phyloP scores from a whole-genome alignment of 441 rosid genomes.

The Gossypium trilobum region DNA sequence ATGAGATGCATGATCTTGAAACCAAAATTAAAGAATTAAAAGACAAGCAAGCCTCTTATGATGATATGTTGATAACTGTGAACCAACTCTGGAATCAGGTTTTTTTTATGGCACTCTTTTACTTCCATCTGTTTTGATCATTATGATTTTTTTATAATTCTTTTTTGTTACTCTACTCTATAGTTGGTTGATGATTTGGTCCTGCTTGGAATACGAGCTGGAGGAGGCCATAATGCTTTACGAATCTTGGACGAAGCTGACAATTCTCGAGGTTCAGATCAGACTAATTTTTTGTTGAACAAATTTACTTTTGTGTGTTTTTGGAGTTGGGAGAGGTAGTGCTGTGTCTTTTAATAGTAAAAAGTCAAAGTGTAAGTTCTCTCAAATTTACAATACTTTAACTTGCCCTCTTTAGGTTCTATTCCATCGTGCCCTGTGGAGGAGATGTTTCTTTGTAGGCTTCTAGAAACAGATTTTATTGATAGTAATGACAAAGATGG shows the following conservation, averaged over 20 bases:
- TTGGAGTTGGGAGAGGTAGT: conserved; percentile 6
- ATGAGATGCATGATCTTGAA: conserved; percentile 59
- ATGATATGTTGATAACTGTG: conserved; percentile 45
- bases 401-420: conserved; percentile 42
- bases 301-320: background rate
- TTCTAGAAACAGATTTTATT: conserved; percentile 51
- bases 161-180: conserved; percentile 11
- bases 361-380: background rate
- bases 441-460: conserved; percentile 77
- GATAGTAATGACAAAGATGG: conserved; percentile 32
- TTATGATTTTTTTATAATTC: background rate
- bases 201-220: conserved; percentile 66
- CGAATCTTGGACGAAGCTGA: conserved; percentile 37
- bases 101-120: background rate
- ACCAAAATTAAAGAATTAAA: conserved; percentile 43
- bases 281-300: conserved; percentile 12
- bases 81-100: conserved; percentile 87
- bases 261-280: conserved; percentile 39
- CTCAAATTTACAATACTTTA: background rate
- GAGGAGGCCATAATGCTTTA: conserved; percentile 40
- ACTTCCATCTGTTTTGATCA: background rate
- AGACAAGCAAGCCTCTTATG: conserved; percentile 53
- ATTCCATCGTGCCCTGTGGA: conserved; percentile 68
- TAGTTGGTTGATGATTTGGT: conserved; percentile 85
- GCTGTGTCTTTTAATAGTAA: background rate